A percentile compares a stretch with the other conserved stretches of the same genome.
Conservation (phyloP, 768 basidiomycete species). For the Glaciozyma antarctica region DNA sequence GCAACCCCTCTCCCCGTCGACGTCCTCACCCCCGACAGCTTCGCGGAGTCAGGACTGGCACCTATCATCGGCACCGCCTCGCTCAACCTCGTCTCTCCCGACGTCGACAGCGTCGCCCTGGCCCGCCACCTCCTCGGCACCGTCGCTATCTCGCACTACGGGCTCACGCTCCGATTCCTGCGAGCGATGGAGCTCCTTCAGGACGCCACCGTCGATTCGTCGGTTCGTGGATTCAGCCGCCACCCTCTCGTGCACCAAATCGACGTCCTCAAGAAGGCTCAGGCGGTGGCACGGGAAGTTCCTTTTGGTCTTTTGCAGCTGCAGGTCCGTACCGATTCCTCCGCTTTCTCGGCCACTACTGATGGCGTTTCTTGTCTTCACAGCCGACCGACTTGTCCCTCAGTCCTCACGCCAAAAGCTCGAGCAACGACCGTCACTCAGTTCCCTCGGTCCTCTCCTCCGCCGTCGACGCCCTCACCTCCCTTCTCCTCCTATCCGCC, state of each 20-base stretch:
- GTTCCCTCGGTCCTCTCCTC: constrained; percentile 4
- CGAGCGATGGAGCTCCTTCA: constrained; percentile 7
- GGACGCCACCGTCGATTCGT: not conserved
- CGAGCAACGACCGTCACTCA: not conserved
- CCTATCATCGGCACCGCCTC: constrained; percentile 2
- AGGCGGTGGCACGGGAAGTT: constrained; percentile 37
- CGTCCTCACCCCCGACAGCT: constrained; percentile 9
- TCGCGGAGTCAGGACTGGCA: constrained; percentile 15
- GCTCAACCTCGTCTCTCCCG: not conserved
- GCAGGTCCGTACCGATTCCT: constrained; percentile 44
- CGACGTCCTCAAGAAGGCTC: constrained; percentile 23
- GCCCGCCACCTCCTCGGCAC: constrained; percentile 12
- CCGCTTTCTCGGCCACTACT: constrained; percentile 47
- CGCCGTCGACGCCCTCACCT: constrained; percentile 12
- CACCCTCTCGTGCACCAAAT: constrained; percentile 36
- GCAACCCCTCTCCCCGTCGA: not conserved
- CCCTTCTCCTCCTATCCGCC: constrained; percentile 4
- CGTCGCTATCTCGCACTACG: constrained; percentile 5
- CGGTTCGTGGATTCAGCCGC: constrained; percentile 9
- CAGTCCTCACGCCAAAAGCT: constrained; percentile 6
- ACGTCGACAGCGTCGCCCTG: not conserved
- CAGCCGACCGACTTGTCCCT: constrained; percentile 31
- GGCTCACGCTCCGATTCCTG: constrained; percentile 18
- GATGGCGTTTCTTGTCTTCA: constrained; percentile 39
- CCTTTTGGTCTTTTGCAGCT: constrained; percentile 42